Percentiles rank a stretch among this genome's conserved stretches.
These are phyloP conservation scores for Phialemoniopsis sp. DNA, from an alignment of 2,329 filamentous ascomycete genomes.

Conservation along the genomic window DNA sequence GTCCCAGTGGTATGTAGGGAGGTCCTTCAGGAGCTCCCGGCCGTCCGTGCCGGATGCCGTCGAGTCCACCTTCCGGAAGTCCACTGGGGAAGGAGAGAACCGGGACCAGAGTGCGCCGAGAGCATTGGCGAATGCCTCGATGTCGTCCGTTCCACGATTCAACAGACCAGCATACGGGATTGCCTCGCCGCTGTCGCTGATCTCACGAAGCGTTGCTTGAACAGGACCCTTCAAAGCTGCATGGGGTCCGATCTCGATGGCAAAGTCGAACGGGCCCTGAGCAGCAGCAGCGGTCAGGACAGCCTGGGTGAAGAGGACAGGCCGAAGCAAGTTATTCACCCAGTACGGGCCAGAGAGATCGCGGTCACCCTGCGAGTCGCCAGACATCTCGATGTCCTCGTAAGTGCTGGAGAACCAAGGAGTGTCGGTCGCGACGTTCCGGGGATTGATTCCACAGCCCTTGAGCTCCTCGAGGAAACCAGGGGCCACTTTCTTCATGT, in stretches of 20 bases:
- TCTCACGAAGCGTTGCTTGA: constrained; percentile 20
- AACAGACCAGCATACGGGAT: constrained; percentile 1
- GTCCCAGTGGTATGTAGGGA: constrained; percentile 9
- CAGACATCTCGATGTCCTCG: constrained; percentile 9
- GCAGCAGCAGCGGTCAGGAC: constrained; percentile 18
- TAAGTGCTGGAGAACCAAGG: constrained; percentile 5
- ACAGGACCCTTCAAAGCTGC: constrained; percentile 26
- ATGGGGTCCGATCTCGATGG: constrained; percentile 37
- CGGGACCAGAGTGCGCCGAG: constrained; percentile 1
- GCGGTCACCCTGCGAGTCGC: constrained; percentile 15
- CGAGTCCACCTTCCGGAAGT: constrained; percentile 14
- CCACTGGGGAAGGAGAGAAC: constrained; percentile 5
- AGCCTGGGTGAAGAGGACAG: constrained; percentile 38
- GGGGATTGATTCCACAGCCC: background rate
- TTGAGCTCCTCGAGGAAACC: constrained; percentile 26
- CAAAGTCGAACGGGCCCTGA: constrained; percentile 22
- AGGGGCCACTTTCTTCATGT: constrained; percentile 32
- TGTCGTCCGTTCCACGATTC: background rate
- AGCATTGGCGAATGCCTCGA: background rate
- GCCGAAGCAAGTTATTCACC: constrained; percentile 38
- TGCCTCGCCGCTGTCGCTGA: background rate
- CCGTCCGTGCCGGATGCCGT: constrained; percentile 10
- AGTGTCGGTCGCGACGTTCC: constrained; percentile 38
- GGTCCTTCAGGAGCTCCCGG: constrained; percentile 1
- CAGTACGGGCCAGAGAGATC: constrained; percentile 28